Evolutionary conservation across 164 flowering plant genomes (phyloP), one percentile per base, ranked within the genome.

Genomic region (Santalum album): DNA sequence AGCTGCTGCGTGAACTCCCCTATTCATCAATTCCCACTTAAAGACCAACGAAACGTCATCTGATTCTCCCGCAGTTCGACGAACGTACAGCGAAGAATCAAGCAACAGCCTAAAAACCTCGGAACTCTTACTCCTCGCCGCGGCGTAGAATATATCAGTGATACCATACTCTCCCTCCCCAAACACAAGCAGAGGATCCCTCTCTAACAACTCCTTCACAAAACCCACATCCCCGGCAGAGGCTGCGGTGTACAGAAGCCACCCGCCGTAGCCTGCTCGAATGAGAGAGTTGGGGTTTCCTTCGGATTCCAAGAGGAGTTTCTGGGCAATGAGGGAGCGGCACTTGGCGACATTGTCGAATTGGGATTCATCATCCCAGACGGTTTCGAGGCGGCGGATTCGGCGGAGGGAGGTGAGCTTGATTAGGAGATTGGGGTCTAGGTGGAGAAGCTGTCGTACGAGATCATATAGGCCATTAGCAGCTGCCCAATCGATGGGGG

Each of bases 211-310:
- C 25, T 78, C 81, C 40, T 65, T 72, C 17, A 83, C 86, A 69
- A 90, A 90, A 6, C 19, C 67, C 45, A 80, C 55, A 62, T 90
- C 96, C 18, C 90, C 96, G 14, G 98, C 94, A 10, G 98, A 85
- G 57, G 96, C 98, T 6, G 98, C 98, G 32, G 98, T 87, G 81
- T 90, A 90, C 6, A 90, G 65, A 45, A 90, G 87, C 98, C 98
- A 87, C 3, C 98, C 98, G 29, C 98, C 98, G 60, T 90, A 85
- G 22, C 98, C 96, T 18, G 90, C 84, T 25, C 85, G 49, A 25
- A 90, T 74, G 29, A 90, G 71, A 25, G 94, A 65, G 56, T 81
- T 81, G 55, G 32, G 45, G 29, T 80, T 70, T 12, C 51, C 51
- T 42, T 59, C 66, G 23, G 53, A 77, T 24, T 76, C 94, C 1